Evolutionary conservation across 1,284 basidiomycete species (phyloP).

Genomic region (Neonothopanus nambi): DNA sequence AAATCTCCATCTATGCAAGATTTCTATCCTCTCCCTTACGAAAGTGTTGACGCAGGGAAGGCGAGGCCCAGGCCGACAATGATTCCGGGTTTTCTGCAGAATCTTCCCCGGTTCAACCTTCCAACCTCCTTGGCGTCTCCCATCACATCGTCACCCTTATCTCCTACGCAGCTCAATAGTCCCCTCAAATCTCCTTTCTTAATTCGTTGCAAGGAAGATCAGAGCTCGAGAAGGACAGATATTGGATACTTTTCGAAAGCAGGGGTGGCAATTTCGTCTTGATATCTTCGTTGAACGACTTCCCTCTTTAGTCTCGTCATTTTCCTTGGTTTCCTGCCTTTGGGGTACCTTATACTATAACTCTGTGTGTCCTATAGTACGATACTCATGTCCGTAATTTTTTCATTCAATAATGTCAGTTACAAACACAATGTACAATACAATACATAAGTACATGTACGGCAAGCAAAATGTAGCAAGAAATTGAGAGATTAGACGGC

Average conservation of each 20-base stretch:
- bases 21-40: neutral
- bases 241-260: no score
- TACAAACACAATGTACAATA: no score
- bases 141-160: neutral
- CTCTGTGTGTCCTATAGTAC: no score
- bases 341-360: no score
- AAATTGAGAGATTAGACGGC: no score
- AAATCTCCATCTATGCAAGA: no score
- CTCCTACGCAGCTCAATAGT: neutral
- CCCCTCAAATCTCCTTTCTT: slow-evolving; percentile 6
- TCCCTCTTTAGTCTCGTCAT: no score
- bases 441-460: neutral
- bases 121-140: neutral
- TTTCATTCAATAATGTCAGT: no score
- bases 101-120: slow-evolving; percentile 3
- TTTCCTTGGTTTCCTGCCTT: no score
- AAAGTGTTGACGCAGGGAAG: neutral
- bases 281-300: no score
- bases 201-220: neutral
- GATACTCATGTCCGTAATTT: no score
- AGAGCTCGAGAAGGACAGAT: neutral
- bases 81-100: slow-evolving; percentile 4
- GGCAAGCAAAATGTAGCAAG: neutral
- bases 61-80: neutral
- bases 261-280: no score